phyloP scores from a whole-genome alignment of 2,329 filamentous ascomycete species.

The Fusarium drepaniforme region DNA sequence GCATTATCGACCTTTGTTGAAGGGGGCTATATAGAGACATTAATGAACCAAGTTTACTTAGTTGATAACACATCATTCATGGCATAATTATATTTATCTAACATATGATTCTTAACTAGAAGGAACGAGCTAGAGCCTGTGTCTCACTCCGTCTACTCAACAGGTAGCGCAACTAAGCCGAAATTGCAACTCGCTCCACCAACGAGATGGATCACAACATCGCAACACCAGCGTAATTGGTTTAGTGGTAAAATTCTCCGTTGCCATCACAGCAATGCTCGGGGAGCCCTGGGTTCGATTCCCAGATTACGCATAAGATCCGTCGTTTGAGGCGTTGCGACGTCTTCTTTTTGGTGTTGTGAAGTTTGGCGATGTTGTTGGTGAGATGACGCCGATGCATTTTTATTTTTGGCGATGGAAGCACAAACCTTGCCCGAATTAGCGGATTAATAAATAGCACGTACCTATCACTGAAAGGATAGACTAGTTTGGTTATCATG shows the following conservation, averaged over 20 bases:
- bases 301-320: background rate
- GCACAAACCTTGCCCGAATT: background rate
- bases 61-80: too few relatives aligned
- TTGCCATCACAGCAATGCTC: background rate
- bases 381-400: background rate
- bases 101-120: background rate
- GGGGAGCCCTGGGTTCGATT: background rate
- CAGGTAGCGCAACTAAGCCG: background rate
- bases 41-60: background rate
- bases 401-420: background rate
- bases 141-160: background rate
- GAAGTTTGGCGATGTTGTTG: background rate
- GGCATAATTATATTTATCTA: background rate
- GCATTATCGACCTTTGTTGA: background rate
- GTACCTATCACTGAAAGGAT: too few relatives aligned
- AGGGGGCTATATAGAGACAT: background rate
- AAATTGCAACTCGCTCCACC: background rate
- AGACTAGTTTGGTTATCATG: too few relatives aligned
- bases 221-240: background rate
- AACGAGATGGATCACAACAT: background rate
- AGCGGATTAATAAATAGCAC: too few relatives aligned
- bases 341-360: background rate
- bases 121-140: background rate
- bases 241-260: conserved; percentile 1
- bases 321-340: background rate